phyloP scores from a whole-genome alignment of 352 stramenopile genomes.

The Phytophthora pini region DNA sequence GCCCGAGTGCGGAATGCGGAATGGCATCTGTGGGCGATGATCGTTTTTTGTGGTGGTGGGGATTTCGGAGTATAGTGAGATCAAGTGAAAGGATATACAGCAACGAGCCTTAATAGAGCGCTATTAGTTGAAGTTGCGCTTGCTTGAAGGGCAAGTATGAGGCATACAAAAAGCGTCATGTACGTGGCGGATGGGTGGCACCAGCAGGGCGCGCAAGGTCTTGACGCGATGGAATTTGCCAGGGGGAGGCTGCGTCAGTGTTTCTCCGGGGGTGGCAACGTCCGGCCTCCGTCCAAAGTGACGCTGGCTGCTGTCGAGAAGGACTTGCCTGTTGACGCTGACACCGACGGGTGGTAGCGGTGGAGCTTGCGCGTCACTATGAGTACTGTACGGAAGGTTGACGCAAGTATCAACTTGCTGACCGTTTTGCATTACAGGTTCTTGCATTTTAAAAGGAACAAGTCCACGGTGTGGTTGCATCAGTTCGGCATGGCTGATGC shows the following conservation, averaged over 20 bases:
- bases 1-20: conserved; percentile 21
- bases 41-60: conserved; percentile 1
- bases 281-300: too few relatives aligned
- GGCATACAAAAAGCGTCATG: conserved; percentile 7
- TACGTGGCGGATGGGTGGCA: conserved; percentile 4
- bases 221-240: background rate
- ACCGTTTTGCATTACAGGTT: too few relatives aligned
- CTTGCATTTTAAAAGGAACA: too few relatives aligned
- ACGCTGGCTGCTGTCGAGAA: too few relatives aligned
- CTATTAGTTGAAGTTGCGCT: conserved; percentile 15
- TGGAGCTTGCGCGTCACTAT: background rate
- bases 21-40: conserved; percentile 6
- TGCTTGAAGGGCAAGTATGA: conserved; percentile 7
- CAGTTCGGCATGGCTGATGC: background rate
- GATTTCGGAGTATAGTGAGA: conserved; percentile 10
- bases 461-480: too few relatives aligned
- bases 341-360: background rate
- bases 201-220: conserved; percentile 10
- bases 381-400: background rate
- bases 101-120: conserved; percentile 9
- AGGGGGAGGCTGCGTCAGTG: background rate
- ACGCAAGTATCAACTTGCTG: too few relatives aligned
- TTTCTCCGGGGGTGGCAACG: too few relatives aligned
- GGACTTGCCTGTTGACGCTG: too few relatives aligned
- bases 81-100: background rate